phyloP scores from a whole-genome alignment of 352 stramenopile species.

The Phytophthora capsici region DNA sequence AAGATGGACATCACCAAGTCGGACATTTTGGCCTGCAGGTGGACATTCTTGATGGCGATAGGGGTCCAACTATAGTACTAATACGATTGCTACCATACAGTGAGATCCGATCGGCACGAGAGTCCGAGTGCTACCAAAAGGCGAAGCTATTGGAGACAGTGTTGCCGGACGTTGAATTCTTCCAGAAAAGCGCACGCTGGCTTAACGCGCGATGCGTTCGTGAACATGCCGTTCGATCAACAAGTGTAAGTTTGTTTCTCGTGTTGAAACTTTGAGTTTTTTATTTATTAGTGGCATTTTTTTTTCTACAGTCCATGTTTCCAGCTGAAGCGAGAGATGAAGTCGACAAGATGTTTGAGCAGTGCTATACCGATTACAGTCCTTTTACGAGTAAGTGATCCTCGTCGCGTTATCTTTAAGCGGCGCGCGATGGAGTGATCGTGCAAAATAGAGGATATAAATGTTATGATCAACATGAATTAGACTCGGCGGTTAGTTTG shows the following conservation, averaged over 20 bases:
- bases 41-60: neutral
- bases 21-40: constrained; percentile 80
- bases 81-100: constrained; percentile 30
- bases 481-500: constrained; percentile 13
- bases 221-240: constrained; percentile 78
- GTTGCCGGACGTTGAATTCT: constrained; percentile 68
- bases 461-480: constrained; percentile 8
- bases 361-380: constrained; percentile 76
- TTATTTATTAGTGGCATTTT: neutral
- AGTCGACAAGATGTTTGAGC: constrained; percentile 83
- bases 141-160: constrained; percentile 63
- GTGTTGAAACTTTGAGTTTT: neutral
- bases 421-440: constrained; percentile 8
- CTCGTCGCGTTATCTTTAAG: constrained; percentile 17
- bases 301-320: constrained; percentile 73
- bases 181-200: constrained; percentile 67
- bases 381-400: constrained; percentile 52
- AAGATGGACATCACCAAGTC: constrained; percentile 89
- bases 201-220: constrained; percentile 72
- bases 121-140: constrained; percentile 87
- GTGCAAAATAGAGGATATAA: constrained; percentile 32
- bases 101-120: constrained; percentile 80
- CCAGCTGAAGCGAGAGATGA: constrained; percentile 61
- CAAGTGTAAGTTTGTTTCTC: constrained; percentile 44
- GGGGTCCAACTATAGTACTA: neutral